A percentile compares a stretch with the other conserved stretches of the same genome.
phyloP scores from a whole-genome alignment of 176 grass and related monocot genomes.

The Triticum timopheevii region DNA sequence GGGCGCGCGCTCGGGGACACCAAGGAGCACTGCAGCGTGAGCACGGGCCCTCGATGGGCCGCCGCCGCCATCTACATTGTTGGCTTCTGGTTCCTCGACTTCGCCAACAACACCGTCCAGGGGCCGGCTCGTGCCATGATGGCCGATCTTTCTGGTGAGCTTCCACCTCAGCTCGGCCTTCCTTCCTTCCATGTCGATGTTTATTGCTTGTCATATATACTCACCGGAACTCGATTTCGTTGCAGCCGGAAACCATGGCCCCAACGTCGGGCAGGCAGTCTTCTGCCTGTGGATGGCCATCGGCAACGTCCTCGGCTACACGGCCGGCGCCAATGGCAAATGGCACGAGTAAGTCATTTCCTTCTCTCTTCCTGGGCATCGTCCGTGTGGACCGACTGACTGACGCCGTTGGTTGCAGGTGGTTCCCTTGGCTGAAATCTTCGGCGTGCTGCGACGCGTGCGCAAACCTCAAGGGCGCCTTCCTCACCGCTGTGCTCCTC shows the following conservation, averaged over 20 bases:
- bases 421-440: conserved; percentile 48
- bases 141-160: conserved; percentile 49
- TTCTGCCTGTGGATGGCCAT: conserved; percentile 93
- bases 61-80: conserved; percentile 67
- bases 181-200: background rate
- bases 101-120: conserved; percentile 89
- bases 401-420: conserved; percentile 8
- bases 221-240: background rate
- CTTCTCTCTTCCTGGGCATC: background rate
- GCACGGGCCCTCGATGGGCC: conserved; percentile 52
- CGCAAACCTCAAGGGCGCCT: conserved; percentile 55
- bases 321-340: conserved; percentile 50
- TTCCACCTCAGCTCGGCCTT: background rate
- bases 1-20: conserved; percentile 68
- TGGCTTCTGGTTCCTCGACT: conserved; percentile 94
- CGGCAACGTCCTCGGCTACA: conserved; percentile 81
- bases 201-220: background rate
- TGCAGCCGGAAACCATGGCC: conserved; percentile 42
- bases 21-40: conserved; percentile 73
- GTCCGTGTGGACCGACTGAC: background rate
- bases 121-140: conserved; percentile 52
- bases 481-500: conserved; percentile 45
- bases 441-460: conserved; percentile 55
- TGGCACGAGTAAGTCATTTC: conserved; percentile 42
- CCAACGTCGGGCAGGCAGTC: conserved; percentile 54